Percentiles rank a stretch among this genome's conserved stretches.
These are phyloP conservation scores for Metschnikowia lunata DNA, from an alignment of 805 yeast species.

Conservation along the genomic window DNA sequence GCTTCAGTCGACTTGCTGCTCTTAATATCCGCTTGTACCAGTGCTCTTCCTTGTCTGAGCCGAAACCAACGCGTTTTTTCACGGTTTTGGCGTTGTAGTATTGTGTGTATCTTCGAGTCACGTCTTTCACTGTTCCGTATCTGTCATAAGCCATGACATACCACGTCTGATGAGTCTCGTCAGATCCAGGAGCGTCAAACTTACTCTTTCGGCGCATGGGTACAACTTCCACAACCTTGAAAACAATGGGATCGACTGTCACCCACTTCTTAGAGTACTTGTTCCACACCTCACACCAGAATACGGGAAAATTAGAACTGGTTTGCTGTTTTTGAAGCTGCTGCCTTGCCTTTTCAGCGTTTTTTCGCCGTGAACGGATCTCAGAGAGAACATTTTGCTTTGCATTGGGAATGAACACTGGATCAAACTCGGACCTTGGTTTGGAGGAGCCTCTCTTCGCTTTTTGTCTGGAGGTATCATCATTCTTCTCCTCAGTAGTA, in stretches of 20 bases:
- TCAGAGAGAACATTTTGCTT: slow-evolving; percentile 13
- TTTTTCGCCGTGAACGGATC: slow-evolving; percentile 3
- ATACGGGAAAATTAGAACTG: slow-evolving; percentile 54
- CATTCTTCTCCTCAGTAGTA: slow-evolving; percentile 2
- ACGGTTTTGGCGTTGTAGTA: slow-evolving; percentile 70
- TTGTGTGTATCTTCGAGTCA: slow-evolving; percentile 77
- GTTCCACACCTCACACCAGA: slow-evolving; percentile 96
- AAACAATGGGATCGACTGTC: slow-evolving; percentile 77
- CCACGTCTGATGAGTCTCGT: slow-evolving; percentile 53
- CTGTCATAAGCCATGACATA: slow-evolving; percentile 79
- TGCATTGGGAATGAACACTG: slow-evolving; percentile 17
- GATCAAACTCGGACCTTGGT: slow-evolving; percentile 16
- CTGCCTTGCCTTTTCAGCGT: not conserved
- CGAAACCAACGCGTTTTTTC: slow-evolving; percentile 60
- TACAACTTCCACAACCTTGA: slow-evolving; percentile 58
- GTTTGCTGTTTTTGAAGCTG: not conserved
- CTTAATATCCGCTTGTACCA: slow-evolving; percentile 58
- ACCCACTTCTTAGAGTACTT: slow-evolving; percentile 67
- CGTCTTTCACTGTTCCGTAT: slow-evolving; percentile 64
- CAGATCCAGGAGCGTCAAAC: slow-evolving; percentile 70
- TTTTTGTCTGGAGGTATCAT: not conserved
- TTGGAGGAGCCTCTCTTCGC: not conserved
- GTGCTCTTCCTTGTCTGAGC: slow-evolving; percentile 47
- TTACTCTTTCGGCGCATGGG: slow-evolving; percentile 47
- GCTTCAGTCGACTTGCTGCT: slow-evolving; percentile 25